phyloP scores from a whole-genome alignment of 2,329 filamentous ascomycete species.

The Nothophaeocryptopus gaeumannii region DNA sequence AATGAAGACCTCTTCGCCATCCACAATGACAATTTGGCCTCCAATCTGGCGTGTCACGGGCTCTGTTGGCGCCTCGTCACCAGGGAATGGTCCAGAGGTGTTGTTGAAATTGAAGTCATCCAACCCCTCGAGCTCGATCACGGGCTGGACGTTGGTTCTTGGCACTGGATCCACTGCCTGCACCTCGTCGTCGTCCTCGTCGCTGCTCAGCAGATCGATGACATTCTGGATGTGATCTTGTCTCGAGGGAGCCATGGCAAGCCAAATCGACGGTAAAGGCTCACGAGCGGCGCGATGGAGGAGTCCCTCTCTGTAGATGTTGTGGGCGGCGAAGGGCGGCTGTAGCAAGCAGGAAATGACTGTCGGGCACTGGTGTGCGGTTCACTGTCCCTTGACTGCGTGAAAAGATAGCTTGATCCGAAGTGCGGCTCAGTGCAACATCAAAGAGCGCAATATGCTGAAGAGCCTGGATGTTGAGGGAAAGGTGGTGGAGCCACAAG shows the following conservation, averaged over 20 bases:
- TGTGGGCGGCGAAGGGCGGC: no score
- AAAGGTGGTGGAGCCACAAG: no score
- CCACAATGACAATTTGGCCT: slow-evolving; percentile 17
- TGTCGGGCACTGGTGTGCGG: no score
- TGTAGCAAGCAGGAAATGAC: no score
- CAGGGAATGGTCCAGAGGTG: neutral
- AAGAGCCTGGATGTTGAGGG: no score
- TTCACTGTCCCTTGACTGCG: no score
- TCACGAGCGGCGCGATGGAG: no score
- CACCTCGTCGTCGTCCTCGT: slow-evolving; percentile 21
- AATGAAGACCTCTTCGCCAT: slow-evolving; percentile 28
- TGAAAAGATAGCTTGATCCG: no score
- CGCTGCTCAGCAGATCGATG: slow-evolving; percentile 27
- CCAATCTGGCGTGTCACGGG: neutral
- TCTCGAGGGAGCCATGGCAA: slow-evolving; percentile 4
- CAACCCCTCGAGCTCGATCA: neutral
- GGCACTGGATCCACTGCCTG: neutral
- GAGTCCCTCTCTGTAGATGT: no score
- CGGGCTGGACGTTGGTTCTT: neutral
- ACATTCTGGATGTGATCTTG: slow-evolving; percentile 12
- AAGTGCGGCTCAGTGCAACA: no score
- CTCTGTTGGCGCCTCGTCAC: neutral
- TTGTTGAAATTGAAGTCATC: slow-evolving; percentile 1
- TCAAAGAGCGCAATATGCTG: no score
- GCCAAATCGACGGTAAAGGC: neutral